Evolutionary conservation across 352 stramenopile species (phyloP), one percentile per base, ranked within the genome.

Genomic region (Phytophthora ohioensis): DNA sequence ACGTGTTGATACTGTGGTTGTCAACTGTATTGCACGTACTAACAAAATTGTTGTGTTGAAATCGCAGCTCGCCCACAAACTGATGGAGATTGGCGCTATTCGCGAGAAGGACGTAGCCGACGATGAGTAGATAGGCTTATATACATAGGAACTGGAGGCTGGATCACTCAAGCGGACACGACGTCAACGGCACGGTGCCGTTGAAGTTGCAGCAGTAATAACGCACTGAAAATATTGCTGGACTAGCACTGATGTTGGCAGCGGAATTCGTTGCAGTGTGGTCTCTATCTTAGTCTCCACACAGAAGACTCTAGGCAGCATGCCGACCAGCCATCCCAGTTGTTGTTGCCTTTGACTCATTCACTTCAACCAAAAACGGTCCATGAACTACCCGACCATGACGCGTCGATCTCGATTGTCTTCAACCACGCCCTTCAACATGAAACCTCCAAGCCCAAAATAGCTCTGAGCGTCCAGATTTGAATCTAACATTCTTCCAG

Each of bases 41-140:
- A 59, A 36, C 6, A 55, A 48, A 17, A 38, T 27, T 39, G n/a
- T 64, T 59, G 27, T 35, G 68, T 41, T 53, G 35, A 21, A 21
- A 45, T 48, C 69, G 60, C 70, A 93, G 86, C 71, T 94, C 36
- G 86, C 82, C 17, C 76, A 69, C 15, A 85, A 82, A 41, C 63
- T 94, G 48, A 81, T 82, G 27, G 71, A 79, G 31, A 91, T 94
- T 30, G 84, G 86, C 21, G 82, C 73, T 1, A 79, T 94, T 56
- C 68, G 77, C 1, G 75, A 85, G 45, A 72, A 78, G 34, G 68
- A 78, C 63, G 72, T 84, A 59, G 70, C 54, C 5, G 75, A 88
- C 35, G 76, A 88, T 27, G 38, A 67, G 36, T 67, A 67, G 31
- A 4, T 30, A 21, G 21, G 21, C 21, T 27, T 27, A 27, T 27